Percentiles rank a stretch among this genome's conserved stretches.
Evolutionary conservation across 1,139 yeast species (phyloP).

Genomic region (Blastobotrys niveus): DNA sequence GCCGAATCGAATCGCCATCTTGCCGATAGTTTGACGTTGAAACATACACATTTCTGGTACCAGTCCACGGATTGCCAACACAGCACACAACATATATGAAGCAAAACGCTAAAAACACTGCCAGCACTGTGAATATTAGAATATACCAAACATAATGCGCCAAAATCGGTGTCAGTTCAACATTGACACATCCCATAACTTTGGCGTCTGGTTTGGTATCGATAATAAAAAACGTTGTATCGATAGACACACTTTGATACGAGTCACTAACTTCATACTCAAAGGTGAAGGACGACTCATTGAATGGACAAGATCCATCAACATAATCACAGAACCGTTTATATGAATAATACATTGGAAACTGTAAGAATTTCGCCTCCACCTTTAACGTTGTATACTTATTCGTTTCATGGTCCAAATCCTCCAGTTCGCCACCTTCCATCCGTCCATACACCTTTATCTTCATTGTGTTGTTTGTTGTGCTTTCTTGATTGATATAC

Average conservation of each 20-base stretch:
- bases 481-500: constrained; percentile 8
- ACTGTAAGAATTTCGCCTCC: constrained; percentile 13
- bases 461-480: constrained; percentile 15
- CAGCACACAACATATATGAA: constrained; percentile 40
- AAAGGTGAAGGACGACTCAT: constrained; percentile 23
- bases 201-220: constrained; percentile 37
- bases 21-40: constrained; percentile 58
- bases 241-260: constrained; percentile 30
- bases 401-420: constrained; percentile 26
- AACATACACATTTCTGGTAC: constrained; percentile 53
- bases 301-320: constrained; percentile 29
- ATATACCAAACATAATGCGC: constrained; percentile 39
- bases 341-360: constrained; percentile 21
- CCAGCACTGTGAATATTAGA: constrained; percentile 40
- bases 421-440: constrained; percentile 25
- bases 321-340: constrained; percentile 29
- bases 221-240: constrained; percentile 28
- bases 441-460: constrained; percentile 25
- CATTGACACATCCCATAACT: constrained; percentile 45
- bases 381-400: constrained; percentile 18
- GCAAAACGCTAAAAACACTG: constrained; percentile 41
- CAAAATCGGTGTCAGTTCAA: constrained; percentile 50
- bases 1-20: constrained; percentile 50
- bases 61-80: constrained; percentile 52
- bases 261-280: constrained; percentile 24